These are phyloP conservation scores for Brasenia schreberi DNA, from an alignment of 164 flowering plant species.

Conservation along the genomic window DNA sequence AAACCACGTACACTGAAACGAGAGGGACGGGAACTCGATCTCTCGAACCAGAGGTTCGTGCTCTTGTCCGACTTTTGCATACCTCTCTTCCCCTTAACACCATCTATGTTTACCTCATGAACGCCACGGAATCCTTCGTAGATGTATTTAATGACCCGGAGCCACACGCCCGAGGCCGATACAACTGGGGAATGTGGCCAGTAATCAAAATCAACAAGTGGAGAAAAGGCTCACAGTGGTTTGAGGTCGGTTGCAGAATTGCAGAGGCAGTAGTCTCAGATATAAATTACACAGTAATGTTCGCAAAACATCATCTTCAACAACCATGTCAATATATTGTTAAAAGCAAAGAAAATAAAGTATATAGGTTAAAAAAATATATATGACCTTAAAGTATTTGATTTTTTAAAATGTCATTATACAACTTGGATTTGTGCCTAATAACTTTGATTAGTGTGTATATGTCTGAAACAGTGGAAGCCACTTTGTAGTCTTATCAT, in stretches of 20 bases:
- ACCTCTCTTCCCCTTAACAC: slow-evolving; percentile 27
- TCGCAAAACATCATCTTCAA: slow-evolving; percentile 9
- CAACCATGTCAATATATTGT: no score
- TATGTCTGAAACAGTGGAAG: no score
- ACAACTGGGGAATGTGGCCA: slow-evolving; percentile 21
- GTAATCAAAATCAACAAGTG: slow-evolving; percentile 16
- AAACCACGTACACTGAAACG: no score
- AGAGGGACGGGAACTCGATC: slow-evolving; percentile 7
- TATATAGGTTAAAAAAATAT: no score
- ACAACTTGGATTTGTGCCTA: no score
- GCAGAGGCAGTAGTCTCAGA: slow-evolving; percentile 19
- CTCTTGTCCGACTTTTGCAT: slow-evolving; percentile 35
- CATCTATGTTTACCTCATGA: slow-evolving; percentile 19
- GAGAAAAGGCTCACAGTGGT: slow-evolving; percentile 37
- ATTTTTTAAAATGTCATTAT: no score
- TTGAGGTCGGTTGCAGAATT: slow-evolving; percentile 14
- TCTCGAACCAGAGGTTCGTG: slow-evolving; percentile 24
- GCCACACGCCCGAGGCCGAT: slow-evolving; percentile 28
- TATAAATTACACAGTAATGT: slow-evolving; percentile 10
- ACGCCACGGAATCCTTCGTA: slow-evolving; percentile 18
- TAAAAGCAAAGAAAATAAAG: no score
- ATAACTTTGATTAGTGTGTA: no score
- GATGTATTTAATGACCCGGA: slow-evolving; percentile 22
- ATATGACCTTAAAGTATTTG: no score
- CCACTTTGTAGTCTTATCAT: no score